Base-by-base conservation (phyloP, 768 basidiomycete genomes). In the Kondoa subrosea region DNA sequence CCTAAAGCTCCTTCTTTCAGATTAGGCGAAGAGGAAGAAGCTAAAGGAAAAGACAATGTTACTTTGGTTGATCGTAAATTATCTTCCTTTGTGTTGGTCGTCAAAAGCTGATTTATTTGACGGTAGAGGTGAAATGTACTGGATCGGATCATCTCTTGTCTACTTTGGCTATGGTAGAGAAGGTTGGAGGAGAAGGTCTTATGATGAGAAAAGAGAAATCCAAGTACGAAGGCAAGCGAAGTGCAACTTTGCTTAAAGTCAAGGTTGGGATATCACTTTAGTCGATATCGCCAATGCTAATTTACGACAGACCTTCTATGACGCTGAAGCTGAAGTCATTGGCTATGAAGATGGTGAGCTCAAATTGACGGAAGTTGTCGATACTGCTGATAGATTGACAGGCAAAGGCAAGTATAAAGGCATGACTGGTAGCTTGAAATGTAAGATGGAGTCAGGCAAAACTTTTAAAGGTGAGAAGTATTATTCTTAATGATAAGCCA, bases 281-380 rank as follows among this genome's bases (percentile, higher is more conserved):
- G 21, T 59, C 14, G 12, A 25, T 59, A 25, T 12, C 58, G 8
- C 25, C 58, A 15, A 25, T 25, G 25, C 58, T 59, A 14, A 25
- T 27, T 8, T 25, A 25, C 14, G 4, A 59, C 58, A 61, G n/a
- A 71, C 70, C 8, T 72, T 74, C 70, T 67, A 67, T 60, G 73
- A 74, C 33, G 73, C 73, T 56, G 73, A 74, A 33, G 73, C 72
- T 59, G 62, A 60, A 30, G 73, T 74, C 2, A 57, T 71, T 31
- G 69, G 60, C 1, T 64, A 74, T 69, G 71, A 72, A 63, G 34
- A 62, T 57, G 73, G 73, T 26, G 73, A 73, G 66, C 71, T 67
- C n/a, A n/a, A n/a, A n/a, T 31, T 17, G 65, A 25, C 50, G 2
- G 21, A 21, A 12, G 50, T 30, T 25, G 17, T 31, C 16, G 56